Base-by-base conservation (phyloP, 768 basidiomycete genomes). In the Mycena metata region DNA sequence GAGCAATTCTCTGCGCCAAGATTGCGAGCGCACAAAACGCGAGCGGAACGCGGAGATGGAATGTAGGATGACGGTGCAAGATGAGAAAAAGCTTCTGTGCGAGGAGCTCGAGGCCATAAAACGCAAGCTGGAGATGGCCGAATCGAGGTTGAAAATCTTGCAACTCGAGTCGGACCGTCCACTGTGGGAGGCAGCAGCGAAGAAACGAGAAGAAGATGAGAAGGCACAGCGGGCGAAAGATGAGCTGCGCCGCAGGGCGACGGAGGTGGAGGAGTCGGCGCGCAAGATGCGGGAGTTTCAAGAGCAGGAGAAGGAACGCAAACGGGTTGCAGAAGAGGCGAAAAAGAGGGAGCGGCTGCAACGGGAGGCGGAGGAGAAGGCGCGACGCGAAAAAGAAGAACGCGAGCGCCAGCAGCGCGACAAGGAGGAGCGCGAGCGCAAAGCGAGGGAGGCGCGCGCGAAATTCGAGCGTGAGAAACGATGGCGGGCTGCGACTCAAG, bases 131-230 rank as follows among this genome's bases (percentile, higher is more conserved):
- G 67, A 61, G 21, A 45, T 68, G 46, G 33, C 63, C 13, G 62
- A 71, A 49, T 58, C 54, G 21, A 26, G 63, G 33, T 47, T 68
- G 33, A 68, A 71, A 59, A 71, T 71, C 30, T 4, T 65, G 45
- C 62, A 71, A 57, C 70, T 67, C 41, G 66, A 67, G 36, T 7
- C 35, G 15, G 70, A 67, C 45, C 60, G 65, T 3, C 66, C 70
- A 19, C 57, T 71, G 9, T 61, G 70, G 70, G 62, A 64, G 16
- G 54, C 35, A 2, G 68, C 62, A 51, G 60, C 54, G 57, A 64
- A 59, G 58, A 55, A 59, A 33, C 67, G 68, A 17, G 62, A 60
- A 50, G 57, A 60, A 36, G 12, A 33, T 8, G 57, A 64, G 58
- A 30, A 61, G 43, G 59, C 43, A 33, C 52, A 65, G 54, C 59